Base-by-base conservation (phyloP, 1,284 basidiomycete species). In the Puccinia horiana region DNA sequence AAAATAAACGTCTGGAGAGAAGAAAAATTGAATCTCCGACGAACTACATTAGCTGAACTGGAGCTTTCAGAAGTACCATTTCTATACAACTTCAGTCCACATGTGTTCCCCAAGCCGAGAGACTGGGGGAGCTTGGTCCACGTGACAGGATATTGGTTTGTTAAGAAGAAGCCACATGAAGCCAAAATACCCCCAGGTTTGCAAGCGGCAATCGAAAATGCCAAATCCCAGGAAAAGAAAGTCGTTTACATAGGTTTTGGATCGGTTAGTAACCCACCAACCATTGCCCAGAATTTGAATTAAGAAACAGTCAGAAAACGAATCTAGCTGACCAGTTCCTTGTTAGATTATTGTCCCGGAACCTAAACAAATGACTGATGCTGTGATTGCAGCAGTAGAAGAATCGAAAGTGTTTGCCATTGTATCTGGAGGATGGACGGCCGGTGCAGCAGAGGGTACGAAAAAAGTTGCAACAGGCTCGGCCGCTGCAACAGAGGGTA, bases 61-160 rank as follows among this genome's bases (percentile, higher is more conserved):
- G 94, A 96, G 86, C 94, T 93, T 76, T 94, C 98, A 88, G 95
- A 95, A 88, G 93, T 96, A 65, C 96, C 96, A 0, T 98, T 99
- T 89, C 88, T 99, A 76, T 99, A 99, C 88, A 98, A 98, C 87
- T 98, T 98, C 87, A 96, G 94, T 85, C 79, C 79, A 9, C 2
- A 1, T 20, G 47, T 81, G 35, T 93, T 96, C 16, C 94, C 94
- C 11, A 93, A 92, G 29, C 95, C 95, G 3, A 88, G 96, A 77
- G 96, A 99, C 87, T 99, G 96, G 96, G 94, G 94, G 11, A 95
- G 98, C 87, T 97, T 95, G 94, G 97, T 98, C 83, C 92, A 94
- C 76, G 92, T 98, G 0, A 96, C 95, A 73, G 96, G 95, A 8
- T 97, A 96, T 87, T 98, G 95, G 95, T 95, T 95, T 90, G 89